Percentiles rank a stretch among this genome's conserved stretches.
Conservation (phyloP, 768 basidiomycete genomes). For the Termitomyces sp. region DNA sequence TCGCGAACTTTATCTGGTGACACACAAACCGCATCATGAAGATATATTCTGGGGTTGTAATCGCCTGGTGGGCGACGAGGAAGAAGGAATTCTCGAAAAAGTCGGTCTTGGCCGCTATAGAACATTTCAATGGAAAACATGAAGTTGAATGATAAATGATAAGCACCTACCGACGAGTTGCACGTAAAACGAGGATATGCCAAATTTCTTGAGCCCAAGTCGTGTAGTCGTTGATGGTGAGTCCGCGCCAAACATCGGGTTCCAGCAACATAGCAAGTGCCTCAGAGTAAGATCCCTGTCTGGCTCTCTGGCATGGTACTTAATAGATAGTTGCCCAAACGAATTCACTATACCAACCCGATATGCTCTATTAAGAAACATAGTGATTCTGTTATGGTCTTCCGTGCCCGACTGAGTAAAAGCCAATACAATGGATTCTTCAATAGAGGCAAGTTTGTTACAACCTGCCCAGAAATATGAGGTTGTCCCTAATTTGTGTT, state of each 20-base stretch:
- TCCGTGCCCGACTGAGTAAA: conserved; percentile 58
- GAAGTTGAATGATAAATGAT: conserved; percentile 17
- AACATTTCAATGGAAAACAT: neutral
- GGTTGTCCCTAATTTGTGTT: neutral
- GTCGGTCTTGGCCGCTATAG: conserved; percentile 58
- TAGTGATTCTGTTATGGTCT: conserved; percentile 59
- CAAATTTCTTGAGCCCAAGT: conserved; percentile 76
- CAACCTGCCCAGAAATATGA: conserved; percentile 48
- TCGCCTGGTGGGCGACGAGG: conserved; percentile 55
- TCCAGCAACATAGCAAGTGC: conserved; percentile 63
- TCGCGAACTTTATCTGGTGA: conserved; percentile 41
- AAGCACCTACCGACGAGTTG: conserved; percentile 69
- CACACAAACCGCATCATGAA: conserved; percentile 39
- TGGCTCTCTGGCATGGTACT: conserved; percentile 46
- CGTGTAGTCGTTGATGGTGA: conserved; percentile 62
- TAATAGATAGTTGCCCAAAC: neutral
- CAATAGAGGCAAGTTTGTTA: conserved; percentile 55
- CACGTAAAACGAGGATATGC: conserved; percentile 68
- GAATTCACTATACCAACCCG: conserved; percentile 38
- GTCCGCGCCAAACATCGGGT: conserved; percentile 65
- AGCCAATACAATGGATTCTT: conserved; percentile 68
- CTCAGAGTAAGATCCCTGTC: conserved; percentile 65
- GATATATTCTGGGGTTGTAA: conserved; percentile 56
- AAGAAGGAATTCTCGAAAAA: conserved; percentile 64
- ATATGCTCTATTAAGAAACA: conserved; percentile 65